phyloP scores from a whole-genome alignment of 768 basidiomycete genomes.

The Phlegmacium glaucopus region DNA sequence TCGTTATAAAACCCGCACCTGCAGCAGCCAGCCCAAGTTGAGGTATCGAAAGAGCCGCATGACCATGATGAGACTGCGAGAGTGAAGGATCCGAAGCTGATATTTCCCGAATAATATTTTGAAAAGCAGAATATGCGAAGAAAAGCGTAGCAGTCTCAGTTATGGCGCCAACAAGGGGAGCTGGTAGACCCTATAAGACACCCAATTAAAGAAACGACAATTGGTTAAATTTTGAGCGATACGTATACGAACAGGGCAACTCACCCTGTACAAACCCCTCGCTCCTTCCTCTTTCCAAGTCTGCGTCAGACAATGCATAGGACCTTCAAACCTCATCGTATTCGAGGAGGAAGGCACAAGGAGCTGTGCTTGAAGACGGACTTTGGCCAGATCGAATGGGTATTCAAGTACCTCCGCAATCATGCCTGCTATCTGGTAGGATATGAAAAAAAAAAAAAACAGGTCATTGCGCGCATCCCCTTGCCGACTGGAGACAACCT shows the following conservation, averaged over 20 bases:
- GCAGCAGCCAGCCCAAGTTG: constrained; percentile 81
- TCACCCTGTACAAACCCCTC: constrained; percentile 81
- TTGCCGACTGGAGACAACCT: constrained; percentile 11
- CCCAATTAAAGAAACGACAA: not conserved
- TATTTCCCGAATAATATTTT: constrained; percentile 52
- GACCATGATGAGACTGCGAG: no score
- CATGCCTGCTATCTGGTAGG: constrained; percentile 91
- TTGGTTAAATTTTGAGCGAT: no score
- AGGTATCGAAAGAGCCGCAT: constrained; percentile 47
- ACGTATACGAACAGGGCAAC: constrained; percentile 21
- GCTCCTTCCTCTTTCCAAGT: constrained; percentile 75
- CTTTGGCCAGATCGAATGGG: constrained; percentile 94
- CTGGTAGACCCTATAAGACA: constrained; percentile 74
- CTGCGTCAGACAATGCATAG: constrained; percentile 79
- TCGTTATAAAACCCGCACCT: constrained; percentile 83
- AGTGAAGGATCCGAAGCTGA: constrained; percentile 24
- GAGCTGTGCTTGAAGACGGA: constrained; percentile 89
- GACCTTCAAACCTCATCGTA: constrained; percentile 68
- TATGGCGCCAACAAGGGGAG: constrained; percentile 90
- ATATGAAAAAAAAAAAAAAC: no score
- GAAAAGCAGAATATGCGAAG: constrained; percentile 76
- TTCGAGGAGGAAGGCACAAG: constrained; percentile 51
- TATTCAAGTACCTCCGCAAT: constrained; percentile 83
- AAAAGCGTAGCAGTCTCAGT: constrained; percentile 89
- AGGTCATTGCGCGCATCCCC: no score